Conservation (phyloP, 768 basidiomycete species). For the Xanthoconium purpureum region DNA sequence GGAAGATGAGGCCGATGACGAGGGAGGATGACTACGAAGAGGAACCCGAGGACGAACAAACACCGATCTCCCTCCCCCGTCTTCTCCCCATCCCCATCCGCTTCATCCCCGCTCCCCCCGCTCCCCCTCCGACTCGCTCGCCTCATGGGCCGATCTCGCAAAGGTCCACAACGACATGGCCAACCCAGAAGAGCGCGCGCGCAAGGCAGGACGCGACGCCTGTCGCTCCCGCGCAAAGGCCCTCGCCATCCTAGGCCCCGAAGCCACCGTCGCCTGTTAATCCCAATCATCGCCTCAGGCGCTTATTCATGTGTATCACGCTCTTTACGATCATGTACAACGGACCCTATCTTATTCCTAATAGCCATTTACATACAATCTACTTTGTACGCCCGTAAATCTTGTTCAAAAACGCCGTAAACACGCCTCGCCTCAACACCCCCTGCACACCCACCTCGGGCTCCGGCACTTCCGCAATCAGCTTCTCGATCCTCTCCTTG, state of each 20-base stretch:
- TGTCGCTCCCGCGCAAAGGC: conserved; percentile 7
- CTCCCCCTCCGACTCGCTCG: background rate
- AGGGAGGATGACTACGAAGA: background rate
- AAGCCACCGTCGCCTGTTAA: background rate
- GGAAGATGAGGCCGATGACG: background rate
- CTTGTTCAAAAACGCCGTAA: conserved; percentile 84
- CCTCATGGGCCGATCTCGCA: no score
- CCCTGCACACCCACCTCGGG: conserved; percentile 37
- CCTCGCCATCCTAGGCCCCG: conserved; percentile 3
- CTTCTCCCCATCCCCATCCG: conserved; percentile 4
- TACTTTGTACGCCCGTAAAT: conserved; percentile 69
- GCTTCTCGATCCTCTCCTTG: conserved; percentile 59
- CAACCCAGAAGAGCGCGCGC: conserved; percentile 5
- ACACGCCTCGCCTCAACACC: conserved; percentile 63
- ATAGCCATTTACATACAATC: background rate
- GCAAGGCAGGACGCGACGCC: conserved; percentile 10
- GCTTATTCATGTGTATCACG: no score
- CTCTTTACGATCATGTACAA: background rate
- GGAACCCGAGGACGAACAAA: background rate
- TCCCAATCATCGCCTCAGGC: no score
- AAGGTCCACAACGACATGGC: background rate
- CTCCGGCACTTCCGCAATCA: conserved; percentile 78
- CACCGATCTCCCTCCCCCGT: conserved; percentile 1
- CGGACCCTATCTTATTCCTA: no score
- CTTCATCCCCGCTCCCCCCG: background rate